Conservation (phyloP, 495 filamentous ascomycete genomes). For the Penicillium ochrochloron region DNA sequence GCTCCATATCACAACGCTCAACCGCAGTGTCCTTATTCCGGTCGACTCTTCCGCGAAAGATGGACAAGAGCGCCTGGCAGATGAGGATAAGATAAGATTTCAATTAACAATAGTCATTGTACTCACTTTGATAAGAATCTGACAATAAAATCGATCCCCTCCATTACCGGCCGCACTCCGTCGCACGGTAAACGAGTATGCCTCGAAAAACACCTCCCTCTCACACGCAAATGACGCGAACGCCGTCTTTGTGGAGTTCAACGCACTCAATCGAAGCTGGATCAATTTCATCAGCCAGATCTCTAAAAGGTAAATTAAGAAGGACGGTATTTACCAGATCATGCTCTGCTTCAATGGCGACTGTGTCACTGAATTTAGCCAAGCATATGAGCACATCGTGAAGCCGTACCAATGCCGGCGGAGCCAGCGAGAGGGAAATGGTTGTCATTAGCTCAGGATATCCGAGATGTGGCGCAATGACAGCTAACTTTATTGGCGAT, state of each 20-base stretch:
- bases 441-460: slow-evolving; percentile 7
- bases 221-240: slow-evolving; percentile 83
- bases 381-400: slow-evolving; percentile 88
- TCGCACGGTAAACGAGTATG: slow-evolving; percentile 55
- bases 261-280: slow-evolving; percentile 77
- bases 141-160: slow-evolving; percentile 69
- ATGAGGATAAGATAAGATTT: background rate
- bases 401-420: slow-evolving; percentile 71
- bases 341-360: slow-evolving; percentile 80
- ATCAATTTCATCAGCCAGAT: background rate
- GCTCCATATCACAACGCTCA: slow-evolving; percentile 82
- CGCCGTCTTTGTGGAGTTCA: slow-evolving; percentile 93
- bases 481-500: background rate
- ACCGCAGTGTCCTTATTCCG: slow-evolving; percentile 77
- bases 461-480: background rate
- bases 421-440: slow-evolving; percentile 72
- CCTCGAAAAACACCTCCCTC: slow-evolving; percentile 76
- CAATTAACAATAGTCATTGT: background rate
- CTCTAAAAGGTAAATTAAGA: background rate
- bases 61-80: slow-evolving; percentile 68
- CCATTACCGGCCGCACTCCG: slow-evolving; percentile 21
- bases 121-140: slow-evolving; percentile 69
- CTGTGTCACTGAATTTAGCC: slow-evolving; percentile 88
- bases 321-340: slow-evolving; percentile 62
- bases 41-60: slow-evolving; percentile 71